Evolutionary conservation across 1,284 basidiomycete species (phyloP).

Genomic region (Serendipita sp.): DNA sequence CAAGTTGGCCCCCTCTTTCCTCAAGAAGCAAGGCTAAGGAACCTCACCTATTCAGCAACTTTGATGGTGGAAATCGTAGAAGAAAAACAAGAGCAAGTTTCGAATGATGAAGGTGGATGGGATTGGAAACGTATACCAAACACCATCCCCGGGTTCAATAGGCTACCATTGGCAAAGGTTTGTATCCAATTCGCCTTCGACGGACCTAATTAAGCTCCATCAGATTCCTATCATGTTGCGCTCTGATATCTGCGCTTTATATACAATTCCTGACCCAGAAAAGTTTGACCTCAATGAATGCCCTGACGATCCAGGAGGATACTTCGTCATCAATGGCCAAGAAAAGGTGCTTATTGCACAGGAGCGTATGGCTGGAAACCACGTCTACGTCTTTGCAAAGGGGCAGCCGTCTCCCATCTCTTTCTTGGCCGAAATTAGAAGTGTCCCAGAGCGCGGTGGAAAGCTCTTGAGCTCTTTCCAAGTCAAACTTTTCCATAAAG

Average conservation of each 20-base stretch:
- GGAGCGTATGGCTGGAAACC: slow-evolving; percentile 98
- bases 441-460: slow-evolving; percentile 94
- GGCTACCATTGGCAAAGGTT: slow-evolving; percentile 1
- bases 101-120: neutral
- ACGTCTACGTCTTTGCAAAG: slow-evolving; percentile 98
- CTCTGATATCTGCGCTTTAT: slow-evolving; percentile 88
- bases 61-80: slow-evolving; percentile 24
- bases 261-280: slow-evolving; percentile 64
- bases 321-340: slow-evolving; percentile 99
- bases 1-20: slow-evolving; percentile 88
- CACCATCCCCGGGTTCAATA: neutral
- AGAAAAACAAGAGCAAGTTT: slow-evolving; percentile 7
- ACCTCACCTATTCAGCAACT: slow-evolving; percentile 91
- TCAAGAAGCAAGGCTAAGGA: slow-evolving; percentile 91
- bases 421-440: slow-evolving; percentile 93
- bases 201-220: slow-evolving; percentile 1
- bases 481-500: slow-evolving; percentile 90
- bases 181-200: neutral
- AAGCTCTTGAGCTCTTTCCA: slow-evolving; percentile 98
- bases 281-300: slow-evolving; percentile 92
- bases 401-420: slow-evolving; percentile 92
- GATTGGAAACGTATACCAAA: neutral
- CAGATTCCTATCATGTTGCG: slow-evolving; percentile 97
- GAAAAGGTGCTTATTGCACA: slow-evolving; percentile 99
- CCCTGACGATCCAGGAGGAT: slow-evolving; percentile 95